Conservation (phyloP, 495 filamentous ascomycete species). For the Amphirosellinia nigrospora region DNA sequence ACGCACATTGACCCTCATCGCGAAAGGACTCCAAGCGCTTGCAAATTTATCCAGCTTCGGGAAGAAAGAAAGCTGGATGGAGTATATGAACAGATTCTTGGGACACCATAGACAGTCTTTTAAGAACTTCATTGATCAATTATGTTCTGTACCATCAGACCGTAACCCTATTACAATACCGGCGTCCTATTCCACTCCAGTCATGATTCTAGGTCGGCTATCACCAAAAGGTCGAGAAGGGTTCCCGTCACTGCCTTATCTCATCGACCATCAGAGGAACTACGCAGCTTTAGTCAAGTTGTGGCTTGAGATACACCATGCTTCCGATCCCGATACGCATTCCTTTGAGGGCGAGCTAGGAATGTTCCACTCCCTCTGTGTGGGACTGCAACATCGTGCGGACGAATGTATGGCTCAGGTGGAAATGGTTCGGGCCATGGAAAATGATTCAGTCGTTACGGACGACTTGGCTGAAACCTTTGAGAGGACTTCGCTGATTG, state of each 20-base stretch:
- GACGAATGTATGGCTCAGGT: slow-evolving; percentile 68
- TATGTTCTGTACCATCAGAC: slow-evolving; percentile 82
- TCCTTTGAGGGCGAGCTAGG: slow-evolving; percentile 66
- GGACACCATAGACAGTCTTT: slow-evolving; percentile 70
- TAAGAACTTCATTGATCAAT: slow-evolving; percentile 83
- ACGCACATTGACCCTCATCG: slow-evolving; percentile 89
- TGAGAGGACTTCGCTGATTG: slow-evolving; percentile 65
- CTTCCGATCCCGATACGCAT: slow-evolving; percentile 50
- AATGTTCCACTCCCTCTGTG: slow-evolving; percentile 77
- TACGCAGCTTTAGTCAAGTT: slow-evolving; percentile 88
- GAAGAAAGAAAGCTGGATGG: slow-evolving; percentile 98
- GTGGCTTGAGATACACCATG: slow-evolving; percentile 73
- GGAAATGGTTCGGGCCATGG: slow-evolving; percentile 47
- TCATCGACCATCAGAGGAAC: slow-evolving; percentile 88
- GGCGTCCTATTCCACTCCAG: slow-evolving; percentile 89
- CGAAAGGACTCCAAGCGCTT: slow-evolving; percentile 93
- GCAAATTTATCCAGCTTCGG: slow-evolving; percentile 94
- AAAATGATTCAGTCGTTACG: slow-evolving; percentile 70
- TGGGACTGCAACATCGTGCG: slow-evolving; percentile 73
- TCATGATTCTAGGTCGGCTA: slow-evolving; percentile 85
- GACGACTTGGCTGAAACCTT: slow-evolving; percentile 77
- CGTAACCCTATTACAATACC: slow-evolving; percentile 68
- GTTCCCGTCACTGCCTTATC: slow-evolving; percentile 91
- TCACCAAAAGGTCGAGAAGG: slow-evolving; percentile 86
- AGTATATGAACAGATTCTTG: slow-evolving; percentile 90